A percentile compares a stretch with the other conserved stretches of the same genome.
These are phyloP conservation scores for Helotiales sp. DNA, from an alignment of 2,329 filamentous ascomycete genomes.

Conservation along the genomic window DNA sequence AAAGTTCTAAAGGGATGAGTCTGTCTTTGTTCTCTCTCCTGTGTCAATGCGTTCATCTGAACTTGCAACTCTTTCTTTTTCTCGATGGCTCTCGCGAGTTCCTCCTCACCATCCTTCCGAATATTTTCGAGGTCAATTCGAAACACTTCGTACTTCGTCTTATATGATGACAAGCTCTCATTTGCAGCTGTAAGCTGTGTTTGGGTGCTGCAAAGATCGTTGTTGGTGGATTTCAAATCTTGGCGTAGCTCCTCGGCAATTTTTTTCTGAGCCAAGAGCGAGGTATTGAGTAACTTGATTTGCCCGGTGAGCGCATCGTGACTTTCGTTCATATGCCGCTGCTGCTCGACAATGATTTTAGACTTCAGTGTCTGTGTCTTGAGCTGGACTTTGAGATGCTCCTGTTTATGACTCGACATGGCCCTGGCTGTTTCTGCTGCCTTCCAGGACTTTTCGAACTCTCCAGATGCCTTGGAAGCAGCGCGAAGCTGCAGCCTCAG, in stretches of 20 bases:
- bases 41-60: neutral
- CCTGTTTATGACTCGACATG: neutral
- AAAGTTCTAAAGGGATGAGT: neutral
- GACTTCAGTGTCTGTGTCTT: neutral
- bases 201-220: neutral
- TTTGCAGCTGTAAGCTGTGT: neutral
- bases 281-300: neutral
- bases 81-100: no score
- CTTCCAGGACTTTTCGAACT: neutral
- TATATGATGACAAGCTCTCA: neutral
- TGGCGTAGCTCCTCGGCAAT: neutral
- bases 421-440: neutral
- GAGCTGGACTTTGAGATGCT: neutral
- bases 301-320: neutral
- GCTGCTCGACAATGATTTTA: neutral
- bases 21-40: neutral
- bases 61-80: neutral
- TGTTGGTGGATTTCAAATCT: neutral
- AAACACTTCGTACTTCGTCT: neutral
- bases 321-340: neutral
- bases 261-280: neutral
- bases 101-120: neutral
- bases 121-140: neutral
- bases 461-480: no score
- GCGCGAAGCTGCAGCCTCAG: neutral